A percentile compares a stretch with the other conserved stretches of the same genome.
phyloP scores from a whole-genome alignment of 176 grass and related monocot species.

The Carex scoparia region DNA sequence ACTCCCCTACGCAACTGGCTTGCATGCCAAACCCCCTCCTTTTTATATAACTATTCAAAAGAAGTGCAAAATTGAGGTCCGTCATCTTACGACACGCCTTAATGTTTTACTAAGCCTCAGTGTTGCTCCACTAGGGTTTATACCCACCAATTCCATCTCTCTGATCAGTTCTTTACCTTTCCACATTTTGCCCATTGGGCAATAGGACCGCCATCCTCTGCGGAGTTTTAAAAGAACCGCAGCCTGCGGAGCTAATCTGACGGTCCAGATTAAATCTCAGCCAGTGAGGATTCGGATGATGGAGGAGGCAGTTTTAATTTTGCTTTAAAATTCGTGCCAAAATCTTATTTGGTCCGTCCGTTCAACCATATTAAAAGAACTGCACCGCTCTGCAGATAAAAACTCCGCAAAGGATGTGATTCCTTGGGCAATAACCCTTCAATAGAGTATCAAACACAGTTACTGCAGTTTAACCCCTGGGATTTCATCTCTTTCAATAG shows the following conservation, averaged over 20 bases:
- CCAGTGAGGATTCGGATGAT: no score
- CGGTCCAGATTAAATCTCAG: no score
- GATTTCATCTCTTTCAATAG: conserved; percentile 43
- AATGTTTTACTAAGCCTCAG: conserved; percentile 34
- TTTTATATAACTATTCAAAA: conserved; percentile 46
- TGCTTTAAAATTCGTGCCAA: no score
- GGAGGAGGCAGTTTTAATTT: no score
- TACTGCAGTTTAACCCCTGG: conserved; percentile 35
- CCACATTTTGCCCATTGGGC: neutral
- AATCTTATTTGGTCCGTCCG: no score
- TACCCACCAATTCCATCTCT: conserved; percentile 28
- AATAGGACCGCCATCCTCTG: no score
- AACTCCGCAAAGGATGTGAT: no score
- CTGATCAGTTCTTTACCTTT: conserved; percentile 52
- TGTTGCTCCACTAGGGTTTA: conserved; percentile 37
- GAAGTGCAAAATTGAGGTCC: conserved; percentile 18
- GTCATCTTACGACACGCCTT: conserved; percentile 40
- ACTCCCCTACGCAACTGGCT: conserved; percentile 30
- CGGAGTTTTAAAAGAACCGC: no score
- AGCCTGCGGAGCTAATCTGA: no score
- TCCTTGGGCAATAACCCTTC: conserved; percentile 17
- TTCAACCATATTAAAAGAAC: no score
- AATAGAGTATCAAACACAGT: conserved; percentile 52
- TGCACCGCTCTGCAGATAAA: no score
- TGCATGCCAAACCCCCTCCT: no score